Evolutionary conservation across 2,329 filamentous ascomycete species (phyloP), one percentile per base, ranked within the genome.

Genomic region (Pyrenochaeta sp.): DNA sequence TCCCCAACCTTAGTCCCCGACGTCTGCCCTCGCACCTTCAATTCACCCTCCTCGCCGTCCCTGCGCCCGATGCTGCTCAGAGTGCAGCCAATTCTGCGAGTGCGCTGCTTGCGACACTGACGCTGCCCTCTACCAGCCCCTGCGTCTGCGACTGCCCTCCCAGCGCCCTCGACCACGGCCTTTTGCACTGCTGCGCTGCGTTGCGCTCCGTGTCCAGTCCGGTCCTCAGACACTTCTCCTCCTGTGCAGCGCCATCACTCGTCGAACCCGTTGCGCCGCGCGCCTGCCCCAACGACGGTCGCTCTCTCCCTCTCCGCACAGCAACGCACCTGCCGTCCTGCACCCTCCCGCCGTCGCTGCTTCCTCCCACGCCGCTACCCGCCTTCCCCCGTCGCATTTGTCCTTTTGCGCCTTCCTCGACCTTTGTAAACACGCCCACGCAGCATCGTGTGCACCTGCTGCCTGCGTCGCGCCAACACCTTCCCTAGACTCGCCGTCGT

Each of bases 81-180:
- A 52, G 56, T 54, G 60, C 63, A 54, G 58, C 61, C 56, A 40
- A 49, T 51, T 60, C 61, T 67, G 63, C 64, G 67, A 61, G 69
- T 61, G 70, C 64, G 68, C 66, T 71, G 61, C 58, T 60, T 67
- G 68, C 67, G 67, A 70, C 69, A 64, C 66, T 69, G 68, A 69
- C 66, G 62, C 68, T 54, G 52, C 56, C 50, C 17, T 41, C 56
- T 33, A 39, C 45, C 48, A 43, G 48, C 64, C 52, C 61, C 61
- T 63, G 61, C 57, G 51, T 57, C 51, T 39, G 23, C 51, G 27
- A 32, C 29, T 18, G 35, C 40, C n/a, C 53, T 17, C 29, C 42
- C 35, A 31, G 36, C 33, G 39, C 27, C 11, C 17, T 15, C 37
- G 23, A 33, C 37, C 29, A 30, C 47, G 7, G 17, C 49, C 23